Evolutionary conservation across 2,329 filamentous ascomycete species (phyloP), one percentile per base, ranked within the genome.

Genomic region (Atkinsonella texensis): DNA sequence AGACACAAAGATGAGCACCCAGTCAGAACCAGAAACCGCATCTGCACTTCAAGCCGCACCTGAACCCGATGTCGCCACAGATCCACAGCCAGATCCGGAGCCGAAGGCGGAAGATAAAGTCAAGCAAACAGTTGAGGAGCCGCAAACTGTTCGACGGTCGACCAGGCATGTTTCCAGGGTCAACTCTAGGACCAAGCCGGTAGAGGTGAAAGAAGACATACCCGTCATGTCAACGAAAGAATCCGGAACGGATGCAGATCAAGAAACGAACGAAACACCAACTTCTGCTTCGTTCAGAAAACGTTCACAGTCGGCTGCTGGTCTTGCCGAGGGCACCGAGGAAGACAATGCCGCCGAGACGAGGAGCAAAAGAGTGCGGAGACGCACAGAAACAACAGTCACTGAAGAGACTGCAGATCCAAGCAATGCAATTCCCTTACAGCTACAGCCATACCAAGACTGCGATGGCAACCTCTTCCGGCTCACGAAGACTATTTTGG

Each of bases 341-440:
- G 80, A 84, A 49, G 80, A 84, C 35, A 73, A 70, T 23, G 70
- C 68, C 2, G 72, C 77, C 11, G 76, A 78, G 50, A 84, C 83
- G 59, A 71, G 81, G 52, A 84, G 81, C 63, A 86, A 85, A 60
- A 71, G 83, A 48, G 81, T 81, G 32, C 74, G 82, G 45, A 73
- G 82, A 50, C 58, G 68, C 48, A 57, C 54, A 5, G 68, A 70
- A 39, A 81, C 84, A 43, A 76, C 74, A 3, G 71, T 75, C 11
- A 64, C 68, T 4, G 79, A 78, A 38, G 80, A 81, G 47, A 64
- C 67, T 0, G 63, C 75, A 13, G 79, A 82, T 54, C 70, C 76
- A 7, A 75, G 71, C 48, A 73, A 71, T 1, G 66, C 75, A 28
- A 71, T 75, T 49, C 74, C 77, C 1, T 74, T 72, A 49, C 77